These are phyloP conservation scores for Chlorencoelia australis DNA, from an alignment of 2,329 filamentous ascomycete genomes.

Conservation along the genomic window DNA sequence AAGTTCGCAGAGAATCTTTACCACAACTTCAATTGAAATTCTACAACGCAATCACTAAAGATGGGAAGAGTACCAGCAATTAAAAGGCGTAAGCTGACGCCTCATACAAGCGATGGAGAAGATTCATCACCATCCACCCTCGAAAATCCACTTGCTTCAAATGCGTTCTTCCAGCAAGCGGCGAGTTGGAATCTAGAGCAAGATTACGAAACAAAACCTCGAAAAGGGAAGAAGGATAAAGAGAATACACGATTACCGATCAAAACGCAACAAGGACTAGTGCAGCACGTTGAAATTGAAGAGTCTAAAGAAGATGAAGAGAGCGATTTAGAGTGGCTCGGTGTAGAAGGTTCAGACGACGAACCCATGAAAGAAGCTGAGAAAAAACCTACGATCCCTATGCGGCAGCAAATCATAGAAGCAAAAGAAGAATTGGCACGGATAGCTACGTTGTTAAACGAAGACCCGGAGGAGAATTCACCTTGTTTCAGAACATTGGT, in stretches of 20 bases:
- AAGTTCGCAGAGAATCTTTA: conserved; percentile 4
- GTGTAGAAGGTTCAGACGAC: conserved; percentile 38
- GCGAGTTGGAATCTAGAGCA: conserved; percentile 86
- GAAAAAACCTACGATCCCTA: conserved; percentile 54
- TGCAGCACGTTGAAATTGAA: conserved; percentile 49
- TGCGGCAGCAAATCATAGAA: conserved; percentile 69
- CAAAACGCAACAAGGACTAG: conserved; percentile 68
- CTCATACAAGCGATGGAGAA: conserved; percentile 39
- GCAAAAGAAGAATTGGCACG: conserved; percentile 90
- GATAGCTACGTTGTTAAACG: conserved; percentile 71
- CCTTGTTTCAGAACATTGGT: conserved; percentile 69
- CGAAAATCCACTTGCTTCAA: conserved; percentile 17
- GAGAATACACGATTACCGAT: conserved; percentile 74
- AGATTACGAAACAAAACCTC: conserved; percentile 72
- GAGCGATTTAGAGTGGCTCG: conserved; percentile 54
- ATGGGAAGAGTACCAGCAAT: conserved; percentile 28
- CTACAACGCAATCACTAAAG: conserved; percentile 6
- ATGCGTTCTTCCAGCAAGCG: conserved; percentile 58
- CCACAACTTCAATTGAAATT: conserved; percentile 5
- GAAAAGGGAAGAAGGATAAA: conserved; percentile 59
- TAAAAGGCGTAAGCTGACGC: conserved; percentile 50
- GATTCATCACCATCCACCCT: conserved; percentile 26
- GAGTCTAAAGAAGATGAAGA: conserved; percentile 46
- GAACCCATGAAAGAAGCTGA: conserved; percentile 40
- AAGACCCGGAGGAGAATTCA: conserved; percentile 85